Evolutionary conservation across 2,329 filamentous ascomycete species (phyloP), one percentile per base, ranked within the genome.

Genomic region (Chaetothyriales sp.): DNA sequence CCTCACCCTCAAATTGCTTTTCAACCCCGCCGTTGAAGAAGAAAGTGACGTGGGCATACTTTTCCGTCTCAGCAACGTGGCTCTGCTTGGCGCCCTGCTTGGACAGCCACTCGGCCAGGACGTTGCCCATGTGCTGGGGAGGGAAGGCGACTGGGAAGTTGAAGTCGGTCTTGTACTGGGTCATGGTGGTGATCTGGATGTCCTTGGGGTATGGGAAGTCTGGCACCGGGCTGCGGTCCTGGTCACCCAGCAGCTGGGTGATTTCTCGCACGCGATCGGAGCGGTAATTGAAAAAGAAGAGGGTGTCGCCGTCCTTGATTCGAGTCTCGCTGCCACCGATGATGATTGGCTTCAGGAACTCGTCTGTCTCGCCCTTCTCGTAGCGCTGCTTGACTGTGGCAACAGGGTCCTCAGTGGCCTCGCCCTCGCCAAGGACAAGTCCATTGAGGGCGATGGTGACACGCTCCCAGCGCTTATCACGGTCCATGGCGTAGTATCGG

Each of bases 231-330:
- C 87, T 94, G 64, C 87, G 86, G 73, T 98, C 92, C 65, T 90
- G 82, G 67, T 85, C 85, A 61, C 92, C 92, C 50, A 98, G 75
- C 44, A 98, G 78, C 72, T 96, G 92, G 47, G 88, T 94, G 67
- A 98, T 84, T 70, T 98, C 92, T 61, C 92, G 86, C 49, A 90
- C 90, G 68, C 92, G 89, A 68, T 98, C 92, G 52, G 92, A 96
- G 64, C 92, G 87, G 78, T 98, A 98, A 81, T 98, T 98, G 85
- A 98, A 98, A 80, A 96, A 96, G 79, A 96, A 96, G 63, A 96
- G 78, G 49, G 87, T 90, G 66, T 98, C 92, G 59, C 84, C 77
- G 65, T 96, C 88, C 74, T 95, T 81, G 65, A 98, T 82, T 61
- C 92, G 84, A 55, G 77, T 76, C 64, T 94, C 85, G 61, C 86